phyloP scores from a whole-genome alignment of 1,139 yeast genomes.

The Suhomyces guaymorum region DNA sequence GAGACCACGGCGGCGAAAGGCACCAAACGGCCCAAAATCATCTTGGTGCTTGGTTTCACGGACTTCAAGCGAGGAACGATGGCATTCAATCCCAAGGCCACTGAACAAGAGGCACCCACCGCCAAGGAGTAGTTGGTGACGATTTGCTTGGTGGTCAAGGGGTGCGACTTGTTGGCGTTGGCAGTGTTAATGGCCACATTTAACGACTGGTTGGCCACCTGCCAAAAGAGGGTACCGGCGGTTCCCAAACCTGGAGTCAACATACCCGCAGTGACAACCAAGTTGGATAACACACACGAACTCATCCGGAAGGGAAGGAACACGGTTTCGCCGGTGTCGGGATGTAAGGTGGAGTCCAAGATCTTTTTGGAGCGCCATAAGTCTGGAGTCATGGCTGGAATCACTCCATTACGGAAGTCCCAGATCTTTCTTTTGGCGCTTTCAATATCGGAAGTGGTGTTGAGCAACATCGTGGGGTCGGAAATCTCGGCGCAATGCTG shows the following conservation, averaged over 20 bases:
- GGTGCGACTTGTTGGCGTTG: slow-evolving; percentile 93
- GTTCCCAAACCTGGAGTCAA: slow-evolving; percentile 90
- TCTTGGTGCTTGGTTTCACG: slow-evolving; percentile 64
- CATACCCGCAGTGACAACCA: slow-evolving; percentile 97
- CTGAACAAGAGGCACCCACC: slow-evolving; percentile 91
- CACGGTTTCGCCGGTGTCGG: slow-evolving; percentile 94
- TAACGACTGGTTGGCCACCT: slow-evolving; percentile 91
- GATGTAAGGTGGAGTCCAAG: slow-evolving; percentile 86
- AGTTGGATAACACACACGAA: slow-evolving; percentile 85
- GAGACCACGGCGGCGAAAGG: slow-evolving; percentile 98
- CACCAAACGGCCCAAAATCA: slow-evolving; percentile 78
- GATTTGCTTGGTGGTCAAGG: slow-evolving; percentile 75
- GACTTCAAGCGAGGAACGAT: slow-evolving; percentile 78
- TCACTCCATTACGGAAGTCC: slow-evolving; percentile 70
- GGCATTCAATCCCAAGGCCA: slow-evolving; percentile 88
- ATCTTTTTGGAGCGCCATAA: slow-evolving; percentile 88
- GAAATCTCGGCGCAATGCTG: slow-evolving; percentile 90
- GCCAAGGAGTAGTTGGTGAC: slow-evolving; percentile 81
- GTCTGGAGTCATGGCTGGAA: slow-evolving; percentile 67
- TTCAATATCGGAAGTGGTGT: slow-evolving; percentile 63
- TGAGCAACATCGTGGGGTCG: slow-evolving; percentile 87
- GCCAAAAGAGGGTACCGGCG: slow-evolving; percentile 94
- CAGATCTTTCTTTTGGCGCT: slow-evolving; percentile 65
- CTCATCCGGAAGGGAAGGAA: slow-evolving; percentile 95
- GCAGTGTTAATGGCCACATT: slow-evolving; percentile 97